Conservation (phyloP, 805 yeast genomes). For the Candida maltosa region DNA sequence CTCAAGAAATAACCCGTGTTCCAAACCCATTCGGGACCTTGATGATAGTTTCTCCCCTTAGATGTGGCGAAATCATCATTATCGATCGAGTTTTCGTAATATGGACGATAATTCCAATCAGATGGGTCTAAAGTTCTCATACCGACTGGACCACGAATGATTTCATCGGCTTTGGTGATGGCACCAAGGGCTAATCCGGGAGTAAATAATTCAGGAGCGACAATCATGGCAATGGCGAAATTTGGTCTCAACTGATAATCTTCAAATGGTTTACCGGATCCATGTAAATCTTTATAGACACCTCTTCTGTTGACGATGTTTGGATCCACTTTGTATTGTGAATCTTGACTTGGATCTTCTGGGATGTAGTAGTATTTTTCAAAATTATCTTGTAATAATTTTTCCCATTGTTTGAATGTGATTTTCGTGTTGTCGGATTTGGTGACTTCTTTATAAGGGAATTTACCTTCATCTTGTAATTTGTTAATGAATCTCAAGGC, state of each 20-base stretch:
- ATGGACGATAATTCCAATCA: slow-evolving; percentile 88
- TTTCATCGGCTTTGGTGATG: slow-evolving; percentile 64
- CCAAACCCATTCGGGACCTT: slow-evolving; percentile 99
- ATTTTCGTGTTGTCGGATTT: slow-evolving; percentile 57
- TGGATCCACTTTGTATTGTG: slow-evolving; percentile 57
- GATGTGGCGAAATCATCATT: slow-evolving; percentile 85
- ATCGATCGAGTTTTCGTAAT: slow-evolving; percentile 79
- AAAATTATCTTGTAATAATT: slow-evolving; percentile 64
- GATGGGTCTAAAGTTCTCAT: slow-evolving; percentile 90
- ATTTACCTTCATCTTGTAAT: slow-evolving; percentile 51
- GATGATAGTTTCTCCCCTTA: slow-evolving; percentile 95
- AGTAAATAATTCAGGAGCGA: slow-evolving; percentile 87
- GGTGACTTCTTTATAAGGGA: slow-evolving; percentile 54
- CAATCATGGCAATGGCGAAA: slow-evolving; percentile 89
- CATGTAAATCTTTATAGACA: slow-evolving; percentile 83
- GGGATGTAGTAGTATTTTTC: slow-evolving; percentile 83
- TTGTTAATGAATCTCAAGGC: slow-evolving; percentile 74
- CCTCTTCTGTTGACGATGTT: slow-evolving; percentile 82
- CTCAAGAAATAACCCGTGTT: slow-evolving; percentile 81
- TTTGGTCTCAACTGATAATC: slow-evolving; percentile 93
- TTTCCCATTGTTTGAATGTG: slow-evolving; percentile 68
- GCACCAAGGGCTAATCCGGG: slow-evolving; percentile 61
- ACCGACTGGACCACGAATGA: slow-evolving; percentile 85
- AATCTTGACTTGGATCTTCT: slow-evolving; percentile 56
- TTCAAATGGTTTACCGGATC: slow-evolving; percentile 82